Evolutionary conservation across 176 grass and related monocot genomes (phyloP), one percentile per base, ranked within the genome.

Genomic region (sorghum (Sorghum bicolor)): DNA sequence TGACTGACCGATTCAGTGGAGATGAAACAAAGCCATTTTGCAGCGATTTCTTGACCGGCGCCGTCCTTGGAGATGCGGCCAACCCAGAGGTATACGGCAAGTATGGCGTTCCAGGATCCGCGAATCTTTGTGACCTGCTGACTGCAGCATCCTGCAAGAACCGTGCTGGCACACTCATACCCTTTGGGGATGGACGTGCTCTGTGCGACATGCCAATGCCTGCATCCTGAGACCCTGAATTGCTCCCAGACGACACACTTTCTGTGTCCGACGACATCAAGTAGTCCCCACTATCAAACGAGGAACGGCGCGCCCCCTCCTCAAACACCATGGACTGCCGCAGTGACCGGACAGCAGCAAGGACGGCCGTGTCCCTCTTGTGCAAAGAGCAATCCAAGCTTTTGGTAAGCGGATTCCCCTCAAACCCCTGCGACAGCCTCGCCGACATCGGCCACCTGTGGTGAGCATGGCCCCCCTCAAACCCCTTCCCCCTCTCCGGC

Each of bases 161-260:
- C 64, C 87, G 86, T 2, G 87, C 90, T 3, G 89, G 83, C 74
- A 99, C 86, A 83, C 77, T 88, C 74, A 89, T 89, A 63, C 85
- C 90, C 71, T 89, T 88, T 0, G 68, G 12, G 0, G 86, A 80
- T 0, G 63, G 80, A 2, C 78, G 80, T 11, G 40, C 28, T 73
- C 90, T 76, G 50, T 87, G 85, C 8, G 76, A 16, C 26, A 82
- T 44, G 31, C 82, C 84, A 22, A 90, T 80, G 8, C 83, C 73
- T 8, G 91, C 76, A 31, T 88, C 93, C 77, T 89, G 67, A 8
- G 90, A 94, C 45, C 90, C 89, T 2, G 90, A 92, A 90, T 92
- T 94, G 90, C 93, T 92, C 64, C 78, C 96, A 36, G 96, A 96
- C 1, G 96, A 96, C 39, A 88, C 84, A 32, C 93, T 99, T 82